Percentiles rank a stretch among this genome's conserved stretches.
These are phyloP conservation scores for Ustilago tritici DNA, from an alignment of 1,284 basidiomycete genomes.

Conservation along the genomic window DNA sequence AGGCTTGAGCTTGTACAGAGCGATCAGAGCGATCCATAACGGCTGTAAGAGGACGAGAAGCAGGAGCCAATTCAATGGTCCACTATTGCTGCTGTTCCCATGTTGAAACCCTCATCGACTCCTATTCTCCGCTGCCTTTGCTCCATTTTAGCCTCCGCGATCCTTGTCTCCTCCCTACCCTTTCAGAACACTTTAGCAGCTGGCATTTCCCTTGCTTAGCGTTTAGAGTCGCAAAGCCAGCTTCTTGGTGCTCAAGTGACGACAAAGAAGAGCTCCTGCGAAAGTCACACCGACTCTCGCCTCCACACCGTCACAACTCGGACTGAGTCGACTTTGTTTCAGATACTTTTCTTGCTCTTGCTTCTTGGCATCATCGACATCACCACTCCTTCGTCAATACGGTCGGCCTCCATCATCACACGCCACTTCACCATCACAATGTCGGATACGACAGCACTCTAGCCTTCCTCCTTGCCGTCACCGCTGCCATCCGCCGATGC, in stretches of 20 bases:
- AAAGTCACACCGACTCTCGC: not conserved
- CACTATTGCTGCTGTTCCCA: not conserved
- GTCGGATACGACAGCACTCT: not conserved
- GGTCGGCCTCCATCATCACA: not conserved
- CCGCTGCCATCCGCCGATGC: not conserved
- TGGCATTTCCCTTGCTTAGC: not conserved
- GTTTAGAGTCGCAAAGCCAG: not conserved
- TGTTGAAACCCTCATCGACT: conserved; percentile 14
- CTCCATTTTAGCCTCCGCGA: not conserved
- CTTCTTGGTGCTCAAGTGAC: not conserved
- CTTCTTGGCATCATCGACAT: not conserved
- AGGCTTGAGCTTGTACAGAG: not conserved
- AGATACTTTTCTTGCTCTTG: not conserved
- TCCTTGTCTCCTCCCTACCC: not conserved
- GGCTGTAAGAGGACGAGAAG: not conserved
- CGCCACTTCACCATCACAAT: not conserved
- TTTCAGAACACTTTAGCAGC: no score
- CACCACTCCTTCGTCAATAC: not conserved
- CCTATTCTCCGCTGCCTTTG: conserved; percentile 29
- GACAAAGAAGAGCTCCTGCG: not conserved
- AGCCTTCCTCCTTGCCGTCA: not conserved
- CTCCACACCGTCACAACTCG: not conserved
- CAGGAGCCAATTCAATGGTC: not conserved
- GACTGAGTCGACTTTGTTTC: not conserved
- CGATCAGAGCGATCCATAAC: not conserved